Evolutionary conservation across 108 stramenopile species (phyloP).

Genomic region (Chaetoceros tenuissimus): DNA sequence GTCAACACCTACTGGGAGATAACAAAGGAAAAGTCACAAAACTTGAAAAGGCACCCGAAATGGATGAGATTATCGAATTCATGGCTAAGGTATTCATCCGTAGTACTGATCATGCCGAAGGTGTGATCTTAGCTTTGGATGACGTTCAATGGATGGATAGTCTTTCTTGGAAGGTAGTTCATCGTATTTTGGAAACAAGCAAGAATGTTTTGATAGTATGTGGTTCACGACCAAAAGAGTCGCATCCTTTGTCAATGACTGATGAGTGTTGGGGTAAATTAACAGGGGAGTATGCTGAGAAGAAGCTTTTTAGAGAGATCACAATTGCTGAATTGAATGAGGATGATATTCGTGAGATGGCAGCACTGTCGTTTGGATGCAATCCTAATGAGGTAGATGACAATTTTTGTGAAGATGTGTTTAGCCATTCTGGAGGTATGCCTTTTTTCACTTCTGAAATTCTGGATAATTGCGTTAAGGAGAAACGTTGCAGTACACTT

Average conservation of each 20-base stretch:
- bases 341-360: constrained; percentile 37
- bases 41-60: constrained; percentile 16
- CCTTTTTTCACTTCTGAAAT: constrained; percentile 57
- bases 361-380: constrained; percentile 29
- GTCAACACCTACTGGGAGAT: constrained; percentile 14
- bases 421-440: constrained; percentile 47
- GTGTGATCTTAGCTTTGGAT: constrained; percentile 61
- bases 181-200: constrained; percentile 24
- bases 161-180: constrained; percentile 55
- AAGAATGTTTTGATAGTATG: constrained; percentile 54
- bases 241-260: constrained; percentile 22
- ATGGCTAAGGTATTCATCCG: constrained; percentile 46
- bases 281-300: constrained; percentile 6
- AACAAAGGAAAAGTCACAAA: constrained; percentile 9
- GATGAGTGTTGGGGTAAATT: constrained; percentile 41
- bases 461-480: constrained; percentile 33
- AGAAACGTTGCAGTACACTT: constrained; percentile 14
- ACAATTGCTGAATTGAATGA: constrained; percentile 28
- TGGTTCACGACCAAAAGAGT: constrained; percentile 25
- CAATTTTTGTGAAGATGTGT: constrained; percentile 30
- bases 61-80: constrained; percentile 39
- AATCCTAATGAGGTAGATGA: constrained; percentile 24
- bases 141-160: constrained; percentile 58
- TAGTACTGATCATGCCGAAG: constrained; percentile 29
- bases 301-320: constrained; percentile 32